Evolutionary conservation across 768 basidiomycete genomes (phyloP).

Genomic region (Steccherinum ochraceum): DNA sequence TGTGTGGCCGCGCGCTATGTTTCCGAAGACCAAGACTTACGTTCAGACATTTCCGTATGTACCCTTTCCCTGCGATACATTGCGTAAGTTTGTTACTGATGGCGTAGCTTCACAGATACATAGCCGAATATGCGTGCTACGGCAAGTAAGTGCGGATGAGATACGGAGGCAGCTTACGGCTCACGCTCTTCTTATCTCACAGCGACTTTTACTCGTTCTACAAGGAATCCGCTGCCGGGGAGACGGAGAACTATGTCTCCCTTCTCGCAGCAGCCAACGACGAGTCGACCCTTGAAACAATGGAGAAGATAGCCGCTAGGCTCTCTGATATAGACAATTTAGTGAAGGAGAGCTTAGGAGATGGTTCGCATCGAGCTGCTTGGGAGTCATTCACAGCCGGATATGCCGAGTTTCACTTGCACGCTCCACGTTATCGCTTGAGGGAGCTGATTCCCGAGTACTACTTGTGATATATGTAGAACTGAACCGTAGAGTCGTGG

Average conservation of each 20-base stretch:
- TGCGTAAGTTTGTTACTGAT: no score
- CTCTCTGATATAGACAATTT: no score
- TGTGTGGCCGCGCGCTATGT: slow-evolving; percentile 26
- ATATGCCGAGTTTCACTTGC: slow-evolving; percentile 5
- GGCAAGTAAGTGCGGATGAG: not conserved
- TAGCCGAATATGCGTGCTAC: not conserved
- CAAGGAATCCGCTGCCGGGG: slow-evolving; percentile 7
- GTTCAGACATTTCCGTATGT: slow-evolving; percentile 31
- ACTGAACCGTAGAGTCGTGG: no score
- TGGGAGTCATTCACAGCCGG: slow-evolving; percentile 7
- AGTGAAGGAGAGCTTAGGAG: no score
- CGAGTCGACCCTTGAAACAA: not conserved
- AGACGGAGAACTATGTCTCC: slow-evolving; percentile 7
- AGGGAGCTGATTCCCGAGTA: not conserved
- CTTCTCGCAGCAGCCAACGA: slow-evolving; percentile 1
- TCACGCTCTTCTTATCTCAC: not conserved
- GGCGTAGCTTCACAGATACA: slow-evolving; percentile 3
- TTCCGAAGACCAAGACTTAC: slow-evolving; percentile 26
- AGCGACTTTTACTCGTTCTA: slow-evolving; percentile 11
- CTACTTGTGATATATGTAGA: no score
- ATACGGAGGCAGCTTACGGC: slow-evolving; percentile 28
- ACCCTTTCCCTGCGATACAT: not conserved
- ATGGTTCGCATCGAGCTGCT: no score
- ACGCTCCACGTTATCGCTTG: slow-evolving; percentile 1
- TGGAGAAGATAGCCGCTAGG: not conserved